phyloP scores from a whole-genome alignment of 495 filamentous ascomycete genomes.

The Neurospora sublineolata region DNA sequence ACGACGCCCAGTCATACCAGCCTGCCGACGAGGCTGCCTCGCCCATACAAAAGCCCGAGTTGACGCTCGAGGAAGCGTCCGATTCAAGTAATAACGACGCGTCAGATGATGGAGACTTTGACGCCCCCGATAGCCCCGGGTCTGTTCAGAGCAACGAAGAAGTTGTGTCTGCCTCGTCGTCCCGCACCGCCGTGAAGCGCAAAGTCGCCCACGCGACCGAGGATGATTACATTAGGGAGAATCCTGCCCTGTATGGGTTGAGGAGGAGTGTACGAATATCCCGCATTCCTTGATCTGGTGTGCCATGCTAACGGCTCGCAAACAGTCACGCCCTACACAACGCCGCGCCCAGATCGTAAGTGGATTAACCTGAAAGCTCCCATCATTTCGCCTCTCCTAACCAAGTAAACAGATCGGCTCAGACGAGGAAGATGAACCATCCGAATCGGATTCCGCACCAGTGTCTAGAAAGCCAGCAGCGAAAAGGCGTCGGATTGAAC shows the following conservation, averaged over 20 bases:
- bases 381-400: conserved; percentile 13
- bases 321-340: conserved; percentile 39
- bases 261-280: conserved; percentile 65
- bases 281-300: neutral
- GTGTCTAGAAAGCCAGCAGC: conserved; percentile 33
- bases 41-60: conserved; percentile 56
- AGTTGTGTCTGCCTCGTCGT: conserved; percentile 53
- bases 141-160: conserved; percentile 34
- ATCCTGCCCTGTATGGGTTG: conserved; percentile 93
- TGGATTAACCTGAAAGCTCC: conserved; percentile 2
- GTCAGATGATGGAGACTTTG: conserved; percentile 72
- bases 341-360: conserved; percentile 38
- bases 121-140: conserved; percentile 51
- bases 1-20: neutral
- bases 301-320: conserved; percentile 23
- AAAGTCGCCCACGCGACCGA: conserved; percentile 54
- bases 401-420: conserved; percentile 47
- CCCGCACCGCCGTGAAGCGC: conserved; percentile 57
- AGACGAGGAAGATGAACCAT: conserved; percentile 63
- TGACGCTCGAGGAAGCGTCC: conserved; percentile 19
- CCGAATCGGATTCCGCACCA: conserved; percentile 50
- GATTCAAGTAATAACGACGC: conserved; percentile 55
- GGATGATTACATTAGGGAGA: conserved; percentile 74
- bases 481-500: conserved; percentile 39
- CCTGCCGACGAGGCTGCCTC: conserved; percentile 46